Evolutionary conservation across 768 basidiomycete species (phyloP).

Genomic region (Gymnopilus junonius): DNA sequence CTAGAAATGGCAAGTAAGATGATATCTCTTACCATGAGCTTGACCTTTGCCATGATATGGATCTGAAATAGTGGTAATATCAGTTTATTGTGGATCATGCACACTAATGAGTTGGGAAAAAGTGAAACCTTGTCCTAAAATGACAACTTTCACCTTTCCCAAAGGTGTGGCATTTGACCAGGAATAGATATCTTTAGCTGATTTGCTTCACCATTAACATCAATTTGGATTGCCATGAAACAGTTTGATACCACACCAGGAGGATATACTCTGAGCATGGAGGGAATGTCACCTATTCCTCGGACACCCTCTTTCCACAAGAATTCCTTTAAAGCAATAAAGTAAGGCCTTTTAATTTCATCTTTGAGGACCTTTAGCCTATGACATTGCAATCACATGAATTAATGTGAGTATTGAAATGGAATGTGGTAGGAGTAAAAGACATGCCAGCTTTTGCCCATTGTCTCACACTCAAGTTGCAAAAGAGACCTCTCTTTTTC

Average conservation of each 20-base stretch:
- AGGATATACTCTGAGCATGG: constrained; percentile 71
- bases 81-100: background rate
- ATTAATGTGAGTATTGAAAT: background rate
- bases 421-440: background rate
- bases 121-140: constrained; percentile 71
- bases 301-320: constrained; percentile 68
- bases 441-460: constrained; percentile 75
- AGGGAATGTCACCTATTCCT: constrained; percentile 50
- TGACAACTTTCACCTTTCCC: constrained; percentile 84
- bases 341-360: constrained; percentile 80
- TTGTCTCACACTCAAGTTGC: constrained; percentile 69
- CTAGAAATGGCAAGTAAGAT: background rate
- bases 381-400: background rate
- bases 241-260: constrained; percentile 54
- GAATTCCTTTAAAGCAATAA: constrained; percentile 70
- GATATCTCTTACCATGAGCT: constrained; percentile 71
- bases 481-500: constrained; percentile 64
- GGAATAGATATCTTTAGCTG: constrained; percentile 82
- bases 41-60: constrained; percentile 83
- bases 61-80: constrained; percentile 42
- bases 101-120: background rate
- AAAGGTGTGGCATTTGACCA: constrained; percentile 89
- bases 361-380: constrained; percentile 79
- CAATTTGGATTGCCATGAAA: background rate
- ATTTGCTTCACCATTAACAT: background rate